Percentiles rank a stretch among this genome's conserved stretches.
Conservation (phyloP, 2,329 filamentous ascomycete genomes). For the Cytospora chrysosperma region DNA sequence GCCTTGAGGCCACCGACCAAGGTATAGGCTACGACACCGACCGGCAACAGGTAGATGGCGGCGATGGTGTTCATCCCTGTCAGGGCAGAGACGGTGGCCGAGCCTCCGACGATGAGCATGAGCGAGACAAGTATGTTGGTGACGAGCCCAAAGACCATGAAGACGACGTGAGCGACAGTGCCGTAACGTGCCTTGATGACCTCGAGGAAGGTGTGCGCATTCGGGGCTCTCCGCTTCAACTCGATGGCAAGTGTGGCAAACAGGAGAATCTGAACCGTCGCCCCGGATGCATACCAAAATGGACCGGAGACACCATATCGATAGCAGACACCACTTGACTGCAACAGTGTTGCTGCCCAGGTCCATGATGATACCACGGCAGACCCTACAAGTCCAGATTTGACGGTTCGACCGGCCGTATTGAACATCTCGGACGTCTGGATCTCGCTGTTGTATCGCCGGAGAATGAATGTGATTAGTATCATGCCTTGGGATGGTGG, state of each 20-base stretch:
- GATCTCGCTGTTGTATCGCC: slow-evolving; percentile 56
- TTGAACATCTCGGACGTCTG: slow-evolving; percentile 94
- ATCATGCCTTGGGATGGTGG: slow-evolving; percentile 36
- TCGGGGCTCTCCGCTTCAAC: slow-evolving; percentile 80
- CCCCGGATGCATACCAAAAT: slow-evolving; percentile 65
- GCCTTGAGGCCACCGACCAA: slow-evolving; percentile 78
- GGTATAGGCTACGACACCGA: slow-evolving; percentile 81
- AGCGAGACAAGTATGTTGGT: slow-evolving; percentile 87
- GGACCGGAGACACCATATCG: slow-evolving; percentile 66
- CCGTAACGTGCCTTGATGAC: slow-evolving; percentile 82
- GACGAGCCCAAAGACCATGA: slow-evolving; percentile 77
- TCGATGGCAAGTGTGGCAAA: slow-evolving; percentile 91
- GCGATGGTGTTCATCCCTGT: slow-evolving; percentile 76
- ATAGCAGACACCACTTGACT: slow-evolving; percentile 80
- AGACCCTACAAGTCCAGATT: slow-evolving; percentile 81
- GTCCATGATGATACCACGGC: slow-evolving; percentile 95
- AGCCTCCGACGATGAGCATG: slow-evolving; percentile 84
- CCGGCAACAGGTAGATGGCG: slow-evolving; percentile 78
- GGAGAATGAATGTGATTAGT: slow-evolving; percentile 37
- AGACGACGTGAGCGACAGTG: slow-evolving; percentile 67
- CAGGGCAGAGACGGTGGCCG: slow-evolving; percentile 66
- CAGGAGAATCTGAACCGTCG: slow-evolving; percentile 82
- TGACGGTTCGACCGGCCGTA: slow-evolving; percentile 83
- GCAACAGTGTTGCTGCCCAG: slow-evolving; percentile 81
- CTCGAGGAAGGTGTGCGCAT: slow-evolving; percentile 83